Evolutionary conservation across 1,284 basidiomycete genomes (phyloP).

Genomic region (Termitomyces sp.): DNA sequence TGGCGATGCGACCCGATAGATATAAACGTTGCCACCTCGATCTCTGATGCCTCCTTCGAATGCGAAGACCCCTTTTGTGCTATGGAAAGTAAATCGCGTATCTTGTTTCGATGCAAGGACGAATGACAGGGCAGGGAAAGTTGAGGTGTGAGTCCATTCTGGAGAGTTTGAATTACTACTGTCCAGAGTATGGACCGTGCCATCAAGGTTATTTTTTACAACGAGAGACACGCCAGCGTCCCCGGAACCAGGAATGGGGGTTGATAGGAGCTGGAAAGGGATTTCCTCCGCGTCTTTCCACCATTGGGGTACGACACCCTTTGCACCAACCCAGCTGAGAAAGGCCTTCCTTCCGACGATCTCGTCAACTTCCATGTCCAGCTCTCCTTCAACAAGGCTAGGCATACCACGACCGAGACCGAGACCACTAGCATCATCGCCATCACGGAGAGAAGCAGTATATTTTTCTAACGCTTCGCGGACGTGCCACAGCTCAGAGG

Average conservation of each 20-base stretch:
- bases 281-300: slow-evolving; percentile 31
- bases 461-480: slow-evolving; percentile 83
- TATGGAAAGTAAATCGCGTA: slow-evolving; percentile 77
- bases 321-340: slow-evolving; percentile 58
- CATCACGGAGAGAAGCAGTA: slow-evolving; percentile 55
- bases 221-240: slow-evolving; percentile 45
- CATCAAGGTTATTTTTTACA: slow-evolving; percentile 81
- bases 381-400: slow-evolving; percentile 74
- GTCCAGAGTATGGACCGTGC: slow-evolving; percentile 59
- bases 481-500: slow-evolving; percentile 74
- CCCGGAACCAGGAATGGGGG: slow-evolving; percentile 49
- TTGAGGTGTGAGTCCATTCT: slow-evolving; percentile 72
- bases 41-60: slow-evolving; percentile 71
- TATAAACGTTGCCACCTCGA: slow-evolving; percentile 76
- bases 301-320: slow-evolving; percentile 43
- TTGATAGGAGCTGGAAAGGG: slow-evolving; percentile 56
- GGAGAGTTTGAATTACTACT: slow-evolving; percentile 23
- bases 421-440: slow-evolving; percentile 57
- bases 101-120: slow-evolving; percentile 93
- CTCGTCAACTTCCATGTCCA: slow-evolving; percentile 79
- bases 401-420: slow-evolving; percentile 60
- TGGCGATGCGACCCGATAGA: slow-evolving; percentile 60
- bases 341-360: slow-evolving; percentile 57
- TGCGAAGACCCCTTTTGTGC: slow-evolving; percentile 59
- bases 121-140: slow-evolving; percentile 87